Evolutionary conservation across 2,329 filamentous ascomycete genomes (phyloP).

Genomic region (Calonectria fujianensis): DNA sequence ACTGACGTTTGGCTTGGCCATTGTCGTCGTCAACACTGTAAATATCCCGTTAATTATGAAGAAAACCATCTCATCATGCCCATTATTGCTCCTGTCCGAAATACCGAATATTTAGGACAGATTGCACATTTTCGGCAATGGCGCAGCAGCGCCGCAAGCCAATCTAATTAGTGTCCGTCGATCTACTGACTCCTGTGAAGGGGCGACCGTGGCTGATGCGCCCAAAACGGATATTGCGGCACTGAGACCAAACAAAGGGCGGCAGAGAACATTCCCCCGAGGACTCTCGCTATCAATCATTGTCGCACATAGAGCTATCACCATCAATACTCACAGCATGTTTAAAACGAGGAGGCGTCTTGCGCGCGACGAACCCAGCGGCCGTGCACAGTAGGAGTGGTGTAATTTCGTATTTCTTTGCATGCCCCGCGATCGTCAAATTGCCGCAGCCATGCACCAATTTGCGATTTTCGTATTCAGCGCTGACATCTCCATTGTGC

Average conservation of each 20-base stretch:
- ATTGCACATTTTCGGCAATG: neutral
- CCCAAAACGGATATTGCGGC: neutral
- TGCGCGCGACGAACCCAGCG: neutral
- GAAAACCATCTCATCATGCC: neutral
- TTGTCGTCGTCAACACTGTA: neutral
- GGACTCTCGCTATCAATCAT: neutral
- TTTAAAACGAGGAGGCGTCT: neutral
- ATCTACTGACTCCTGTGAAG: neutral
- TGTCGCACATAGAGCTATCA: neutral
- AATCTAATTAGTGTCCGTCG: neutral
- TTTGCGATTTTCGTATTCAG: neutral
- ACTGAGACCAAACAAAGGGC: neutral
- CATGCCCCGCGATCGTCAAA: neutral
- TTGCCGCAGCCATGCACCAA: neutral
- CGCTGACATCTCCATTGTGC: neutral
- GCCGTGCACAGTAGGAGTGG: neutral
- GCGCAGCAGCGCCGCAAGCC: neutral
- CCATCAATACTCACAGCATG: neutral
- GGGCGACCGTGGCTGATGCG: neutral
- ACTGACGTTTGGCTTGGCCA: neutral
- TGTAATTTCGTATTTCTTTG: neutral
- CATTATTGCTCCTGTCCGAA: neutral
- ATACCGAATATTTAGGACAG: neutral
- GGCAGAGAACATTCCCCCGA: neutral
- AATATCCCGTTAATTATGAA: neutral